Evolutionary conservation across 2,329 filamentous ascomycete genomes (phyloP).

Genomic region (Paraphaeosphaeria sporulosa): DNA sequence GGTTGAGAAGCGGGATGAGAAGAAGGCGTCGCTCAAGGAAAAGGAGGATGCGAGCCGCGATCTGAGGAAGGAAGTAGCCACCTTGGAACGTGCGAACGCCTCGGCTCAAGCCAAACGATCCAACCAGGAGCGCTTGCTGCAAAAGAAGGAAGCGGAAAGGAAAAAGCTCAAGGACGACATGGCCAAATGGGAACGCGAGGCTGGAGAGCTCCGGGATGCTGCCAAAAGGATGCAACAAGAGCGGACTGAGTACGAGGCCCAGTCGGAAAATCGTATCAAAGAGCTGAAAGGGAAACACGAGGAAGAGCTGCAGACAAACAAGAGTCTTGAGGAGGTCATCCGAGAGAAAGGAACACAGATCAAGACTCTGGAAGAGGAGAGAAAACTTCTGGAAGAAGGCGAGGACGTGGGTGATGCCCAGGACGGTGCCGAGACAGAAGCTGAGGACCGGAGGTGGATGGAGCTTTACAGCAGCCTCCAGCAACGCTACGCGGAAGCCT

Average conservation of each 20-base stretch:
- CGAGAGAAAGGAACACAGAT: constrained; percentile 74
- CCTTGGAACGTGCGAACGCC: constrained; percentile 81
- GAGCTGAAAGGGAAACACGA: constrained; percentile 50
- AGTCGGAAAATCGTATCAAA: constrained; percentile 51
- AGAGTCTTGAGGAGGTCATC: constrained; percentile 74
- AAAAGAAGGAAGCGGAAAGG: constrained; percentile 73
- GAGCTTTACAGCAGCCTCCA: constrained; percentile 63
- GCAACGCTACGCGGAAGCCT: constrained; percentile 51
- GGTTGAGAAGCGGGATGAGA: constrained; percentile 78
- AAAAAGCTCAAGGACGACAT: constrained; percentile 75
- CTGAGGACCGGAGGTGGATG: constrained; percentile 64
- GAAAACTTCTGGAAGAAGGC: constrained; percentile 60
- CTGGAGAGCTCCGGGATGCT: constrained; percentile 62
- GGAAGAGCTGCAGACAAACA: constrained; percentile 58
- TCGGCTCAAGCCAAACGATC: constrained; percentile 78
- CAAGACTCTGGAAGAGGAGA: constrained; percentile 75
- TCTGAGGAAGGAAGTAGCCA: constrained; percentile 80
- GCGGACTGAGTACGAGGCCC: constrained; percentile 44
- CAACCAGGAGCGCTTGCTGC: constrained; percentile 76
- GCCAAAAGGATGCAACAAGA: constrained; percentile 58
- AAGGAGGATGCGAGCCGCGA: constrained; percentile 91
- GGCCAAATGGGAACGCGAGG: constrained; percentile 71
- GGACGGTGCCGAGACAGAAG: constrained; percentile 49
- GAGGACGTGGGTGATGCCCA: constrained; percentile 53
- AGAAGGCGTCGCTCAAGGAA: constrained; percentile 80